Conservation (phyloP, 225 moss, liverwort and hornwort species). For the Physcomitrium patens region DNA sequence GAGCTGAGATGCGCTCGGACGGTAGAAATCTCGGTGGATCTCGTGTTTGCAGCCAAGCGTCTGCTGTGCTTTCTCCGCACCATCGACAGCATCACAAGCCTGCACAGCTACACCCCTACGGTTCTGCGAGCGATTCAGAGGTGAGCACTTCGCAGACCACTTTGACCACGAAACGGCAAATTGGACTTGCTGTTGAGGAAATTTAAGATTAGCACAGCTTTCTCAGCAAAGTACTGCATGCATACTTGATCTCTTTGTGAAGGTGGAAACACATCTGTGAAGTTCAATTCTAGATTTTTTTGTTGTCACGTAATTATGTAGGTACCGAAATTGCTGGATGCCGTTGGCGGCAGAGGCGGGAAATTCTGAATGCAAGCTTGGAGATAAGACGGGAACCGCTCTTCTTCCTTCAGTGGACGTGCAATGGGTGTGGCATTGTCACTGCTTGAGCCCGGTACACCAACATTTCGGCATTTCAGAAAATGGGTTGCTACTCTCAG, state of each 20-base stretch:
- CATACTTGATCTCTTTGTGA: not conserved
- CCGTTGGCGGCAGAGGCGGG: conserved; percentile 66
- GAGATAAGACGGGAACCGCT: conserved; percentile 23
- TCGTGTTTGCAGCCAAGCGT: conserved; percentile 74
- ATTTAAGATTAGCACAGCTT: too few species aligned
- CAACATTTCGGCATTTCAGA: not conserved
- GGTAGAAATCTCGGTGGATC: conserved; percentile 68
- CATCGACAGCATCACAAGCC: conserved; percentile 73
- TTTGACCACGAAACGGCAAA: too few species aligned
- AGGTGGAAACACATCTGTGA: not conserved
- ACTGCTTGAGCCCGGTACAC: conserved; percentile 84
- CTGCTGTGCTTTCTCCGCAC: conserved; percentile 86
- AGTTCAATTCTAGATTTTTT: not conserved
- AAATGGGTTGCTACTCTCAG: not conserved
- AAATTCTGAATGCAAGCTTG: conserved; percentile 11
- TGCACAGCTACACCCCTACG: conserved; percentile 64
- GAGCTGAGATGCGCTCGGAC: conserved; percentile 63
- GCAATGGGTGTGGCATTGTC: conserved; percentile 98
- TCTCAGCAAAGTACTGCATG: too few species aligned
- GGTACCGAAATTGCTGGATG: conserved; percentile 85
- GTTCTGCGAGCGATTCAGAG: conserved; percentile 73
- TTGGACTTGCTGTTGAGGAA: too few species aligned
- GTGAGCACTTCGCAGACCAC: conserved; percentile 29
- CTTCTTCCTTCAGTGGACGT: conserved; percentile 87
- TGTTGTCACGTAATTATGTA: conserved; percentile 17